phyloP scores from a whole-genome alignment of 2,329 filamentous ascomycete genomes.

The Sporothrix protearum region DNA sequence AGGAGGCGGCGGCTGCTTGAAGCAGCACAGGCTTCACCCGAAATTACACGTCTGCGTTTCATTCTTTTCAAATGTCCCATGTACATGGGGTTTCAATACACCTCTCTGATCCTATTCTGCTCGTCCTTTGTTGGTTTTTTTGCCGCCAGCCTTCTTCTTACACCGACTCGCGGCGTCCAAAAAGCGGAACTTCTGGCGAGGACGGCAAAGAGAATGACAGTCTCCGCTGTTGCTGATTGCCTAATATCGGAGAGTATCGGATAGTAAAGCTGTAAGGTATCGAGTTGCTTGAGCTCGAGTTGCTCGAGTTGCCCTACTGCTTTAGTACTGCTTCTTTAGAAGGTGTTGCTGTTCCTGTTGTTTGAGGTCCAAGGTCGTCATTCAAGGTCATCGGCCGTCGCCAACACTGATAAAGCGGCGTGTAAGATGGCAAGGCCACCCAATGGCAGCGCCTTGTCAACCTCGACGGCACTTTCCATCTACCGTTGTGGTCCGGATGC shows the following conservation, averaged over 20 bases:
- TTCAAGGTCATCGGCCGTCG: background rate
- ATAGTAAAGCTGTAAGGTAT: too few species aligned
- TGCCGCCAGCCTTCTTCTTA: too few species aligned
- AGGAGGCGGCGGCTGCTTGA: background rate
- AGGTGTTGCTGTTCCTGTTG: background rate
- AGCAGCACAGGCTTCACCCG: background rate
- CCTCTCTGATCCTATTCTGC: too few species aligned
- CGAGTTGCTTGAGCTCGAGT: background rate
- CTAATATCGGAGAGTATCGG: background rate
- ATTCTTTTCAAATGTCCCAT: background rate
- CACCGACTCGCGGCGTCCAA: background rate
- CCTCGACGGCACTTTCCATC: background rate
- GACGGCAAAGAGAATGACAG: background rate
- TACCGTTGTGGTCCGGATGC: conserved; percentile 17
- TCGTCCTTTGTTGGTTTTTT: background rate
- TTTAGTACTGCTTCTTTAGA: background rate
- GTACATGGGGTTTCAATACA: background rate
- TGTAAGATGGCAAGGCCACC: too few species aligned
- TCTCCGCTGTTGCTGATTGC: background rate
- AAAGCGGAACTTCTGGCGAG: conserved; percentile 2
- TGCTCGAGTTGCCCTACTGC: background rate
- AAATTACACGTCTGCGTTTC: too few species aligned
- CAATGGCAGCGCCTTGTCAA: background rate
- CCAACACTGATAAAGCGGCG: conserved; percentile 4
- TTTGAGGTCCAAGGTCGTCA: background rate